Conservation (phyloP, 2,329 filamentous ascomycete species). For the Cladophialophora yegresii region DNA sequence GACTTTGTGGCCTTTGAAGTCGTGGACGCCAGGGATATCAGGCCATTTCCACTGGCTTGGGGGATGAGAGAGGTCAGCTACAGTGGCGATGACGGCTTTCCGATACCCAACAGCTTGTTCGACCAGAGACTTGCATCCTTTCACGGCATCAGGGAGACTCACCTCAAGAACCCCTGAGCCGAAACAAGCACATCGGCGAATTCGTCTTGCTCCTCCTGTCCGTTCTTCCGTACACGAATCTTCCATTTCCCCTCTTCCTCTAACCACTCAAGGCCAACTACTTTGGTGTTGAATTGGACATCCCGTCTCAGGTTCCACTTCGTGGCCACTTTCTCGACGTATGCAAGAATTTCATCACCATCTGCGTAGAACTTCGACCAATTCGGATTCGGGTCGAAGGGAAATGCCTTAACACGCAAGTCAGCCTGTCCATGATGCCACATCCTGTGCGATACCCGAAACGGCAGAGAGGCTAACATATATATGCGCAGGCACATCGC, state of each 20-base stretch:
- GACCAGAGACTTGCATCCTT: not conserved
- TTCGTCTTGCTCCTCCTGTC: constrained; percentile 36
- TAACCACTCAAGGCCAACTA: constrained; percentile 46
- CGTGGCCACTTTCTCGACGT: constrained; percentile 44
- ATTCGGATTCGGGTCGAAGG: constrained; percentile 48
- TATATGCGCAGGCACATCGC: constrained; percentile 69
- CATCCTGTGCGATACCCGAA: not conserved
- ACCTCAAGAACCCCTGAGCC: constrained; percentile 38
- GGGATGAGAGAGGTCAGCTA: not conserved
- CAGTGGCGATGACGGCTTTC: no score
- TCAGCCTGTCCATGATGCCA: constrained; percentile 9
- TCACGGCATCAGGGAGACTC: not conserved
- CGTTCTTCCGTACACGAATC: constrained; percentile 40
- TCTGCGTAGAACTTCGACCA: constrained; percentile 48
- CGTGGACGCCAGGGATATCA: constrained; percentile 36
- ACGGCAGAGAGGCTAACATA: constrained; percentile 57
- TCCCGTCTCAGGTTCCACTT: constrained; percentile 47
- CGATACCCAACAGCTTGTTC: not conserved
- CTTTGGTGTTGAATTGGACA: constrained; percentile 44
- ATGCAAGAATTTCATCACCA: constrained; percentile 48
- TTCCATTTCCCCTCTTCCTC: constrained; percentile 44
- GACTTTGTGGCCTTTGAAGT: constrained; percentile 37
- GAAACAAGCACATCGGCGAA: constrained; percentile 44
- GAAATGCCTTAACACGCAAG: constrained; percentile 28
- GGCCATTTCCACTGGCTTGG: constrained; percentile 39